A percentile compares a stretch with the other conserved stretches of the same genome.
phyloP scores from a whole-genome alignment of 2,329 filamentous ascomycete genomes.

The Falciphora oryzae region DNA sequence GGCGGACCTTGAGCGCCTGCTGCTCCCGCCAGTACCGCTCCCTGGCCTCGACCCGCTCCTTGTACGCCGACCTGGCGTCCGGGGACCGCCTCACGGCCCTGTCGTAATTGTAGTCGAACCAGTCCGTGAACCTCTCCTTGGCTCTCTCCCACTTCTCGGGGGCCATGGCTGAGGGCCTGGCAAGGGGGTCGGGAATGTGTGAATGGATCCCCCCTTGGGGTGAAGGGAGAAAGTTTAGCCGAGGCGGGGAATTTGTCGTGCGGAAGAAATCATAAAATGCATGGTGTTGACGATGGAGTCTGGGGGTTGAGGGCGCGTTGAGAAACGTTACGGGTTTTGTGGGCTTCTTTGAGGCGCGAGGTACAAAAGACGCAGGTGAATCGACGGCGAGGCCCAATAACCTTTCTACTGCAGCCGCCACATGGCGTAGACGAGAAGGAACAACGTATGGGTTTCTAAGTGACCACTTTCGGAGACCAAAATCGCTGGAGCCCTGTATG shows the following conservation, averaged over 20 bases:
- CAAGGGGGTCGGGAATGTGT: not conserved
- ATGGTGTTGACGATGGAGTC: not conserved
- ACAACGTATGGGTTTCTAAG: not conserved
- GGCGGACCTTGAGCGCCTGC: not conserved
- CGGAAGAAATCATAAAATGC: not conserved
- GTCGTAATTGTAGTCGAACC: conserved; percentile 6
- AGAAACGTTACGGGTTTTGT: not conserved
- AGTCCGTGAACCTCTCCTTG: conserved; percentile 5
- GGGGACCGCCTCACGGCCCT: not conserved
- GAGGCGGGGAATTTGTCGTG: not conserved
- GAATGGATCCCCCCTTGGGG: too few relatives aligned
- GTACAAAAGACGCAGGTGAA: not conserved
- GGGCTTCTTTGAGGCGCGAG: not conserved
- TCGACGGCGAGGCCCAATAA: not conserved
- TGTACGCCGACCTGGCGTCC: not conserved
- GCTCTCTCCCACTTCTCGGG: conserved; percentile 2
- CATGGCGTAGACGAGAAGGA: not conserved
- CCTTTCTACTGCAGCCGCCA: not conserved
- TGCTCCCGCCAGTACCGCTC: conserved; percentile 1
- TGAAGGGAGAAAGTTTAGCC: too few relatives aligned
- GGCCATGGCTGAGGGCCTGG: not conserved
- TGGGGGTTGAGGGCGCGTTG: not conserved
- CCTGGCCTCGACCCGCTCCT: not conserved
- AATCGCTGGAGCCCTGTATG: not conserved
- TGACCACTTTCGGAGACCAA: not conserved